A percentile compares a stretch with the other conserved stretches of the same genome.
phyloP scores from a whole-genome alignment of 1,139 yeast species.

The Kodamaea arcana region DNA sequence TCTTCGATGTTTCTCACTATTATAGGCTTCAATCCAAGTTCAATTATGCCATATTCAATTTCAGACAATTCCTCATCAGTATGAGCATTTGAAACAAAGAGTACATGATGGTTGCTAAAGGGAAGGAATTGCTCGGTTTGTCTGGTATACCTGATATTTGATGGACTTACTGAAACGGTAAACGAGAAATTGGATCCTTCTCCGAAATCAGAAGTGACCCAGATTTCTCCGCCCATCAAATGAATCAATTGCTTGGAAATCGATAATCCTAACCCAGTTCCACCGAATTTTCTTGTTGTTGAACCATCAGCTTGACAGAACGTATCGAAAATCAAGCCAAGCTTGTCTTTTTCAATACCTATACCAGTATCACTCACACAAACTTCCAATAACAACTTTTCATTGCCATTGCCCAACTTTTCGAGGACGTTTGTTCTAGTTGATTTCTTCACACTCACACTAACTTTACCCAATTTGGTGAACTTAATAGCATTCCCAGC shows the following conservation, averaged over 20 bases:
- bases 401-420: constrained; percentile 44
- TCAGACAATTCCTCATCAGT: constrained; percentile 46
- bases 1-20: constrained; percentile 50
- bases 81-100: constrained; percentile 68
- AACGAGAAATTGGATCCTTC: constrained; percentile 78
- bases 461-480: constrained; percentile 75
- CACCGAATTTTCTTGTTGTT: constrained; percentile 87
- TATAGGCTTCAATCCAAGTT: constrained; percentile 46
- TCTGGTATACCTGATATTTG: constrained; percentile 58
- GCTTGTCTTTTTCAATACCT: constrained; percentile 78
- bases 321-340: constrained; percentile 80
- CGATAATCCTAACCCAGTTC: constrained; percentile 58
- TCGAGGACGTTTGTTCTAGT: constrained; percentile 22
- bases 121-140: constrained; percentile 71
- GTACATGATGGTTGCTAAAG: constrained; percentile 63
- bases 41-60: constrained; percentile 36
- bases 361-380: constrained; percentile 89
- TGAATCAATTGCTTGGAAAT: constrained; percentile 83
- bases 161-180: constrained; percentile 74
- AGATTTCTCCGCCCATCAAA: constrained; percentile 86
- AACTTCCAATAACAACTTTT: constrained; percentile 68
- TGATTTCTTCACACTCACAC: constrained; percentile 56
- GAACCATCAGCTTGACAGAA: constrained; percentile 93
- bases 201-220: constrained; percentile 84
- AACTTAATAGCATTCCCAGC: constrained; percentile 89